Percentiles rank a stretch among this genome's conserved stretches.
phyloP scores from a whole-genome alignment of 2,329 filamentous ascomycete species.

The Albophoma yamanashiensis region DNA sequence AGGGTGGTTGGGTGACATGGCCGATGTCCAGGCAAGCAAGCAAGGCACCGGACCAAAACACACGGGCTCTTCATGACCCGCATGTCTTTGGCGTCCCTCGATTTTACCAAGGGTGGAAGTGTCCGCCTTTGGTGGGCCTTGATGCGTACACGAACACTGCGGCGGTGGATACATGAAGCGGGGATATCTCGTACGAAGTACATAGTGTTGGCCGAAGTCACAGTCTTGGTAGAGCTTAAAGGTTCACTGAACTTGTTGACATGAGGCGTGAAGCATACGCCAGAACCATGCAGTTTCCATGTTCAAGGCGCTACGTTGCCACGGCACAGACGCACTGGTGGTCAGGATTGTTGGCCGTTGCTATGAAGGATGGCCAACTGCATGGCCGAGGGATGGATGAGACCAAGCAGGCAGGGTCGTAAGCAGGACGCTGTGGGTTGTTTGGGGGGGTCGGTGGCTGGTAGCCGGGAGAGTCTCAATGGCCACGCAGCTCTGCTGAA shows the following conservation, averaged over 20 bases:
- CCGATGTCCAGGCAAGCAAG: neutral
- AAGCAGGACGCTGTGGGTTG: neutral
- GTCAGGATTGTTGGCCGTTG: neutral
- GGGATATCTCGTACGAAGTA: neutral
- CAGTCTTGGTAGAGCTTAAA: neutral
- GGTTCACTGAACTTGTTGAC: neutral
- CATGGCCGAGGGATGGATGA: neutral
- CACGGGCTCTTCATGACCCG: neutral
- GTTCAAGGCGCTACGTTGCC: neutral
- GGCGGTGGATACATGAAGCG: neutral
- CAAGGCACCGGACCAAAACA: neutral
- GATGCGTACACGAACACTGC: neutral
- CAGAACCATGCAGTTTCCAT: neutral
- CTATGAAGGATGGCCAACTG: neutral
- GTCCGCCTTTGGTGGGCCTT: neutral
- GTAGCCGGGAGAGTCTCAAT: conserved; percentile 2
- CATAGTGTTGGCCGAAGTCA: neutral
- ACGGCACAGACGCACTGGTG: neutral
- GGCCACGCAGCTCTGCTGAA: conserved; percentile 3
- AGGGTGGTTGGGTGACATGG: conserved; percentile 1
- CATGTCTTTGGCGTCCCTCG: neutral
- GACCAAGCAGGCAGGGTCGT: neutral
- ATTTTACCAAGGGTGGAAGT: neutral
- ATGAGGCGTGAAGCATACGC: neutral
- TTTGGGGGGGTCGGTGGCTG: neutral